Evolutionary conservation across 345 rosid genomes (phyloP).

Genomic region (Limnanthes douglasii): DNA sequence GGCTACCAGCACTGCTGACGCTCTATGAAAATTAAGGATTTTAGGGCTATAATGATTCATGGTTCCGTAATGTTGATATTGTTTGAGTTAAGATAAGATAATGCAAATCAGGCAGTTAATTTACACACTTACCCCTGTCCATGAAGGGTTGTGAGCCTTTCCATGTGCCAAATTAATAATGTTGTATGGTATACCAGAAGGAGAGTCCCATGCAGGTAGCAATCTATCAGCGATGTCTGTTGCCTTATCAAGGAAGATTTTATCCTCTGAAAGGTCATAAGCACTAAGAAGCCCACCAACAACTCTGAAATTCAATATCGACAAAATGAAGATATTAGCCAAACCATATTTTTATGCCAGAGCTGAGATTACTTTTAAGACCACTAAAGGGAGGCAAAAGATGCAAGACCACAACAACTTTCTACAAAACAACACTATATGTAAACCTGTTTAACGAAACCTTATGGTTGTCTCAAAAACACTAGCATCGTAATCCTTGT

Average conservation of each 20-base stretch:
- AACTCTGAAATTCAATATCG: conserved; percentile 39
- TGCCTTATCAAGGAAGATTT: conserved; percentile 87
- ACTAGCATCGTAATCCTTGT: conserved; percentile 90
- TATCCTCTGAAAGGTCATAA: conserved; percentile 86
- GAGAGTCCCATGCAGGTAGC: conserved; percentile 91
- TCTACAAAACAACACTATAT: conserved; percentile 17
- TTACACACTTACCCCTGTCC: conserved; percentile 87
- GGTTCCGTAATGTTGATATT: no score
- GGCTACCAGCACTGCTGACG: no score
- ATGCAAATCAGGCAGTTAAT: not conserved
- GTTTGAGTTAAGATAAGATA: conserved; percentile 5
- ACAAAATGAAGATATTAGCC: conserved; percentile 6
- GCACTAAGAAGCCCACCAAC: conserved; percentile 98
- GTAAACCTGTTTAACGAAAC: conserved; percentile 73
- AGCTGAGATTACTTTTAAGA: conserved; percentile 5
- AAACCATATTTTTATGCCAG: conserved; percentile 1
- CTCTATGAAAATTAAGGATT: no score
- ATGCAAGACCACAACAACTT: not conserved
- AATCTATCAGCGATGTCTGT: conserved; percentile 90
- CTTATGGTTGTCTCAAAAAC: conserved; percentile 99
- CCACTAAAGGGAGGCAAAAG: conserved; percentile 5
- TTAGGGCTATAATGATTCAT: no score
- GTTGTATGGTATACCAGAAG: conserved; percentile 79
- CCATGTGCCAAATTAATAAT: conserved; percentile 71
- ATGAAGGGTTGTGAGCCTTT: conserved; percentile 67